Evolutionary conservation across 768 basidiomycete species (phyloP), one percentile per base, ranked within the genome.

Genomic region (Amanita molliuscula): DNA sequence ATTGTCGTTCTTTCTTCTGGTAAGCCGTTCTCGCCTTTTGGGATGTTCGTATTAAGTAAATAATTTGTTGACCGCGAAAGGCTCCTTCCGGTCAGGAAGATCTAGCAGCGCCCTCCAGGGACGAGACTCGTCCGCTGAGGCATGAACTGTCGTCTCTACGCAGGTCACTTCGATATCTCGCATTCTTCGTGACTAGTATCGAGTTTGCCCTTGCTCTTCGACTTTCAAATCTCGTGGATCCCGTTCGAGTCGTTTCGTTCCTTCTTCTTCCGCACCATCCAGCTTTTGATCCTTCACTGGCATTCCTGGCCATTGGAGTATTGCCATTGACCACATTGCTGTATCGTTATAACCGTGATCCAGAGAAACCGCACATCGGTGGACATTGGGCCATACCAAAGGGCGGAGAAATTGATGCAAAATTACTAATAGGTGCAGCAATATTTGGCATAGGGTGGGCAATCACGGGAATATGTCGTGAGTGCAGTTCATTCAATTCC

Each of bases 381-480:
- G 77, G 74, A 2, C 51, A 48, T 40, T 75, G 73, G 71, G 60
- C 62, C 6, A 63, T 77, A 21, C 72, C 73, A 3, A 66, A 65
- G 28, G 61, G 55, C 29, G 65, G 64, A 15, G 54, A 59, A 29
- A 64, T 82, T 15, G 75, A 82, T 55, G 44, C 53, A 21, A 70
- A 60, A 53, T 67, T 83, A 25, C 38, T 83, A 6, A 48, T 58
- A 26, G 81, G 81, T 18, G 70, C 78, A 9, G 68, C 73, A 15
- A 53, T 80, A 33, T 83, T 83, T 59, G 81, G 81, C 43, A 53
- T 79, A 23, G 81, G 81, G 1, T 83, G 81, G 81, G 81, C 76
- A 4, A 56, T 77, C 34, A 64, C 70, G 47, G 81, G 81, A 29
- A 62, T 82, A 43, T 83, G 81, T 61, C 81, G 81, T 82, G 62